Evolutionary conservation across 768 basidiomycete genomes (phyloP).

Genomic region (Sistotremastrum niveocremeum): DNA sequence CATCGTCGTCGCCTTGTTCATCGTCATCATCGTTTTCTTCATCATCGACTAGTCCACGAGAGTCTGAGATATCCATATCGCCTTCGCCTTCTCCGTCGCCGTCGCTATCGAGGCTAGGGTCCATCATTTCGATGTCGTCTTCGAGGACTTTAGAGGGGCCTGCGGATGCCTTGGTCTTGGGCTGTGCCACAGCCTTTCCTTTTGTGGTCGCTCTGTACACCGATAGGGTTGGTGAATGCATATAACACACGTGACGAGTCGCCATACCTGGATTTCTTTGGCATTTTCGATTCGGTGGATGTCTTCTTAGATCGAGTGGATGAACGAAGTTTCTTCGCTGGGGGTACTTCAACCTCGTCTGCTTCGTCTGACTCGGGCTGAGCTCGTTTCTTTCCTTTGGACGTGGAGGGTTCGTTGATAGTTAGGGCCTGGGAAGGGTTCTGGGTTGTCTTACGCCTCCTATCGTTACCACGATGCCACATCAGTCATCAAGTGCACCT

Average conservation of each 20-base stretch:
- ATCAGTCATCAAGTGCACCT: constrained; percentile 3
- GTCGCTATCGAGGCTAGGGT: constrained; percentile 39
- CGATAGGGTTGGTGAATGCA: constrained; percentile 22
- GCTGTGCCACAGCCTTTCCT: constrained; percentile 38
- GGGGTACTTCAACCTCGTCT: constrained; percentile 48
- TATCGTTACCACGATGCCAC: constrained; percentile 27
- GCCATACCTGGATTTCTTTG: constrained; percentile 58
- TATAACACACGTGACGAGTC: constrained; percentile 4
- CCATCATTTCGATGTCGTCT: constrained; percentile 69
- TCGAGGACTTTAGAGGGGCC: constrained; percentile 53
- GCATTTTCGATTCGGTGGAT: constrained; percentile 41
- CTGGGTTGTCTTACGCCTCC: constrained; percentile 42
- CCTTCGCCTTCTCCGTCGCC: constrained; percentile 23
- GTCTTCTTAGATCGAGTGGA: constrained; percentile 42
- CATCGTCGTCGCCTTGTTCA: constrained; percentile 24
- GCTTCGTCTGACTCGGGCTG: constrained; percentile 65
- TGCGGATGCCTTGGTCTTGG: constrained; percentile 15
- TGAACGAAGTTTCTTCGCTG: constrained; percentile 35
- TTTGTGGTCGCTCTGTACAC: constrained; percentile 41
- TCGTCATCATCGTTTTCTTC: constrained; percentile 27
- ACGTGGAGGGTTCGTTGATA: constrained; percentile 62
- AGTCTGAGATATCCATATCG: constrained; percentile 1
- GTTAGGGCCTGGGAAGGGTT: constrained; percentile 31
- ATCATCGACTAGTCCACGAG: constrained; percentile 18
- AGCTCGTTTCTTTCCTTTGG: constrained; percentile 90